Base-by-base conservation (phyloP, 1,284 basidiomycete species). In the Malassezia psittaci region DNA sequence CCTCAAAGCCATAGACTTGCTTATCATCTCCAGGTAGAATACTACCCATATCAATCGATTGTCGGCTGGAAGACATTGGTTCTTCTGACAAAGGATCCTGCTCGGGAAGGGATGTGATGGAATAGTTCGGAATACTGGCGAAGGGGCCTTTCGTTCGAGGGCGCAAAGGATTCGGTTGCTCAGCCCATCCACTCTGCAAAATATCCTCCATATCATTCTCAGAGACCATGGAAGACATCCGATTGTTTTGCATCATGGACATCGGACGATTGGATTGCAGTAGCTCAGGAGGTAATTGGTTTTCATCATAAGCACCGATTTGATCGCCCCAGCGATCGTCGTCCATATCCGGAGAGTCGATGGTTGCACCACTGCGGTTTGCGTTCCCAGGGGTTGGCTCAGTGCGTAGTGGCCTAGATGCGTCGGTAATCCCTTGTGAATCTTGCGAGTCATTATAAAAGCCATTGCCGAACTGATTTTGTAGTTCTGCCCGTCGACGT, bases 321-420 rank as follows among this genome's bases (percentile, higher is more conserved):
- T 79, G 77, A n/a, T 68, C 74, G 46, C 78, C 89, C 90, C 90
- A 96, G 42, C 87, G 83, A 74, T 98, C 93, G 40, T 93, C 90
- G 47, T 96, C 90, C 75, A 54, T 68, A 70, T 62, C 66, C n/a
- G 52, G 49, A 18, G 61, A 41, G 15, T 54, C 44, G 41, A 63
- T 63, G 36, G 60, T 58, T 42, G 59, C 62, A 3, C 60, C 58
- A 5, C 61, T 57, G 41, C 59, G 61, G 37, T 59, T 9, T 3
- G 35, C n/a, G 15, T 11, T 7, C 5, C 29, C 10, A 5, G 44
- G 45, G 13, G 39, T n/a, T 5, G 32, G 21, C 13, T 11, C 21
- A 11, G 5, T 10, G 9, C 33, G 21, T 7, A 9, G 10, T 9
- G 21, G 29, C 24, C 24, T 3, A 29, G 24, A 29, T 29, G 24